Conservation (phyloP, 441 rosid genomes). For the Capsella rubella region DNA sequence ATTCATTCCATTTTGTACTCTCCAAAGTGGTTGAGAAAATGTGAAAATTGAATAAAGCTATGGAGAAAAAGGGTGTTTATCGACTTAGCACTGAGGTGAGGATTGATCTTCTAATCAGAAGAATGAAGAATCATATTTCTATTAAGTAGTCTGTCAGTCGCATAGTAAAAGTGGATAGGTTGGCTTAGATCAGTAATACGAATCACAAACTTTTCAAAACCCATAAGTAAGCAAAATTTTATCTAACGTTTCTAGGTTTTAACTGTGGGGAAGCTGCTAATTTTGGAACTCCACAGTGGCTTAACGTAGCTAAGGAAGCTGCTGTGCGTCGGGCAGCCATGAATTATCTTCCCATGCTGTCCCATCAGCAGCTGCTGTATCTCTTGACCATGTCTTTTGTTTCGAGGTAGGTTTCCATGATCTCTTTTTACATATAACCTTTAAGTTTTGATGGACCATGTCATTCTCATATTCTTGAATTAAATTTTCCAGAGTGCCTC, state of each 20-base stretch:
- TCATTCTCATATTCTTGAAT: constrained; percentile 34
- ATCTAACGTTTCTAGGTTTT: constrained; percentile 62
- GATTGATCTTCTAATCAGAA: constrained; percentile 33
- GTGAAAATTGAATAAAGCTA: constrained; percentile 12
- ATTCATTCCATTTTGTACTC: constrained; percentile 28
- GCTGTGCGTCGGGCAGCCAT: constrained; percentile 99
- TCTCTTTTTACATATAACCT: constrained; percentile 30
- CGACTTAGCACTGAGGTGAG: constrained; percentile 32
- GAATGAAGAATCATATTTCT: constrained; percentile 27
- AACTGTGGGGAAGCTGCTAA: constrained; percentile 99
- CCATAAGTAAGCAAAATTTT: constrained; percentile 28
- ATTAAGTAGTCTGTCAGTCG: constrained; percentile 16
- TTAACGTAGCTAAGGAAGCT: constrained; percentile 96
- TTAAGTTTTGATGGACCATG: constrained; percentile 16
- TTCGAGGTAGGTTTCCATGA: constrained; percentile 67
- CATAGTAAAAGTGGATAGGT: constrained; percentile 24
- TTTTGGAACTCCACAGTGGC: constrained; percentile 99
- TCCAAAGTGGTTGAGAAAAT: constrained; percentile 33
- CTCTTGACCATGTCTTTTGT: constrained; percentile 98
- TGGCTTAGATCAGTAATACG: constrained; percentile 25
- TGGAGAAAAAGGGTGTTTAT: constrained; percentile 33
- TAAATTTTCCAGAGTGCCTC: constrained; percentile 80
- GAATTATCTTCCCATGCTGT: constrained; percentile 99
- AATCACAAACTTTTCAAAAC: constrained; percentile 20
- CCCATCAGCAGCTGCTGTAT: constrained; percentile 97